Percentiles rank a stretch among this genome's conserved stretches.
phyloP scores from a whole-genome alignment of 1,139 yeast genomes.

The Kurtzmaniella quercitrusa region DNA sequence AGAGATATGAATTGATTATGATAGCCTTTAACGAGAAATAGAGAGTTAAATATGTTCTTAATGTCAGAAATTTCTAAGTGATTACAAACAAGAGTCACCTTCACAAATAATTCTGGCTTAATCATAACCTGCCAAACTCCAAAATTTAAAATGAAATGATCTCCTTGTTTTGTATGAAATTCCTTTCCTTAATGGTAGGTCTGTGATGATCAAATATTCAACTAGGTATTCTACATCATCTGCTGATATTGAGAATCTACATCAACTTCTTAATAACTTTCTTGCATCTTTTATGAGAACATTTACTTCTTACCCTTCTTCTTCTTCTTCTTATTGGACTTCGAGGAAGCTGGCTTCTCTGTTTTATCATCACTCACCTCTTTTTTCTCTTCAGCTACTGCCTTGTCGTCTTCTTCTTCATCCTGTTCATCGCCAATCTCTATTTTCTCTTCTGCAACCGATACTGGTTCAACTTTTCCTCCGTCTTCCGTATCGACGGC shows the following conservation, averaged over 20 bases:
- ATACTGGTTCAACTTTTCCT: background rate
- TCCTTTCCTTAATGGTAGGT: too few species aligned
- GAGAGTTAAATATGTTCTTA: background rate
- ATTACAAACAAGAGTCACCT: too few species aligned
- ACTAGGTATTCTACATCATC: too few species aligned
- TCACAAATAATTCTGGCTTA: too few species aligned
- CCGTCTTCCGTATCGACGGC: constrained; percentile 1
- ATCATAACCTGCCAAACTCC: too few species aligned
- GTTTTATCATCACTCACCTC: constrained; percentile 3
- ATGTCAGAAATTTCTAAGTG: too few species aligned
- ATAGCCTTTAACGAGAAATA: background rate
- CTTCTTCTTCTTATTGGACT: constrained; percentile 10
- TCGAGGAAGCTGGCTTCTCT: constrained; percentile 1
- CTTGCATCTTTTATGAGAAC: background rate
- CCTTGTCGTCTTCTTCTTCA: constrained; percentile 7
- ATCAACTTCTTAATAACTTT: too few species aligned
- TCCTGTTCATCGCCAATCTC: constrained; percentile 11
- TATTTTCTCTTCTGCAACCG: constrained; percentile 7
- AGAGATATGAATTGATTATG: background rate
- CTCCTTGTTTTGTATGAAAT: too few species aligned
- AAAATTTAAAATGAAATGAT: too few species aligned
- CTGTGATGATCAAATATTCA: too few species aligned
- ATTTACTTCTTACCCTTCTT: constrained; percentile 8
- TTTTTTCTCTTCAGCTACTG: constrained; percentile 4
- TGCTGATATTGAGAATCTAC: too few species aligned